Conservation (phyloP, 2,329 filamentous ascomycete species). For the Pseudogymnoascus sp. region DNA sequence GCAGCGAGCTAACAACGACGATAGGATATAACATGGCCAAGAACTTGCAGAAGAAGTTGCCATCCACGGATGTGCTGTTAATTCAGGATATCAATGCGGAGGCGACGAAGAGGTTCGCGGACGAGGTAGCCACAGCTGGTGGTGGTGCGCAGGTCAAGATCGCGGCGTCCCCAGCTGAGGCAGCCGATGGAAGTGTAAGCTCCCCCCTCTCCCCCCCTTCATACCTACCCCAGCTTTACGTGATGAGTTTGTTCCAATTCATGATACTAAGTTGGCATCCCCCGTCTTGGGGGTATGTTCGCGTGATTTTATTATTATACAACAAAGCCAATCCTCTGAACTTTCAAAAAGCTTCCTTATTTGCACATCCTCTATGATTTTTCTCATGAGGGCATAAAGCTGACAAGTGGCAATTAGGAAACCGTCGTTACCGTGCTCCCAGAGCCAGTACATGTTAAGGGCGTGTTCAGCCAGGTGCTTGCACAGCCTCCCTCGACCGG, state of each 20-base stretch:
- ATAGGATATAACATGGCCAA: conserved; percentile 66
- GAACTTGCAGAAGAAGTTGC: conserved; percentile 61
- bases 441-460: conserved; percentile 78
- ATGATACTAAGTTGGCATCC: conserved; percentile 70
- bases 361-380: background rate
- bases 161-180: conserved; percentile 50
- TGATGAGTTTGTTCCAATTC: conserved; percentile 50
- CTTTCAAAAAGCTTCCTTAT: conserved; percentile 14
- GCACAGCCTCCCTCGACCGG: conserved; percentile 43
- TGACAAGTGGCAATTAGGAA: conserved; percentile 48
- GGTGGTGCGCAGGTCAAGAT: conserved; percentile 44
- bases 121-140: conserved; percentile 37
- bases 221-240: conserved; percentile 20
- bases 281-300: conserved; percentile 42
- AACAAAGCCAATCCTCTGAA: conserved; percentile 72
- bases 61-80: conserved; percentile 52
- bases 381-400: conserved; percentile 6
- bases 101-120: conserved; percentile 48
- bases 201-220: conserved; percentile 11
- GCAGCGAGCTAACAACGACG: background rate
- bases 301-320: conserved; percentile 52
- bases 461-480: conserved; percentile 73
- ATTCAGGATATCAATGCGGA: conserved; percentile 59
- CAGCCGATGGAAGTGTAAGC: conserved; percentile 62
- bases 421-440: conserved; percentile 84